These are phyloP conservation scores for Pseudopyricularia cyperi DNA, from an alignment of 2,329 filamentous ascomycete genomes.

Conservation along the genomic window DNA sequence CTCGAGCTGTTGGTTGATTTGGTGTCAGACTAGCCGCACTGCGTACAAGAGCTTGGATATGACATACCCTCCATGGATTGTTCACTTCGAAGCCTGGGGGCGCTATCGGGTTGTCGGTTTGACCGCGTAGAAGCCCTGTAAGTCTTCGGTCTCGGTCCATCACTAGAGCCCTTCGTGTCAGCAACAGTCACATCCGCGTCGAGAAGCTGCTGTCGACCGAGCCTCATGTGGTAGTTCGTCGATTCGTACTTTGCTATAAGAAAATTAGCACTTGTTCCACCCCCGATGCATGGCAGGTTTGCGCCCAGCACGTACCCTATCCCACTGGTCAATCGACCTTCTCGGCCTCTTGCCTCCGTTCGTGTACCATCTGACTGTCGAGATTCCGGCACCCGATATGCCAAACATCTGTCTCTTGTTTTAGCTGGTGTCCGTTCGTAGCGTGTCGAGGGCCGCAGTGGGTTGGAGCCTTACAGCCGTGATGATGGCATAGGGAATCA, in stretches of 20 bases:
- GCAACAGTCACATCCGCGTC: not conserved
- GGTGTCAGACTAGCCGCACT: not conserved
- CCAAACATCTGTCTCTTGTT: conserved; percentile 45
- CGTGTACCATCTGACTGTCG: conserved; percentile 40
- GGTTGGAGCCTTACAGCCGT: conserved; percentile 32
- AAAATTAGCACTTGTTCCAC: conserved; percentile 20
- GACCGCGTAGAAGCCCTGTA: conserved; percentile 45
- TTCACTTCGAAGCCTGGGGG: conserved; percentile 48
- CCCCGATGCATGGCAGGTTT: no score
- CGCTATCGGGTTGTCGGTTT: conserved; percentile 40
- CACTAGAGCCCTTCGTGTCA: conserved; percentile 27
- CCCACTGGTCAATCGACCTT: conserved; percentile 50
- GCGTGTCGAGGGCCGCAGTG: conserved; percentile 2
- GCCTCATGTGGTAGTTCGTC: not conserved
- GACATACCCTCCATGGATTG: conserved; percentile 49
- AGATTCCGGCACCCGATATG: conserved; percentile 42
- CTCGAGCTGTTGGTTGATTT: conserved; percentile 1
- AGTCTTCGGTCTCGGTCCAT: conserved; percentile 52
- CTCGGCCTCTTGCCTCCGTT: conserved; percentile 49
- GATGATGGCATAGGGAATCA: conserved; percentile 54
- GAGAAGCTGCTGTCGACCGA: not conserved
- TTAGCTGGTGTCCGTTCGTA: conserved; percentile 2
- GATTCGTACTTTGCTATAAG: conserved; percentile 38
- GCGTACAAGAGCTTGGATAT: not conserved
- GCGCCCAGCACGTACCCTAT: conserved; percentile 31